phyloP scores from a whole-genome alignment of 2,329 filamentous ascomycete genomes.

The Ustulina deusta region DNA sequence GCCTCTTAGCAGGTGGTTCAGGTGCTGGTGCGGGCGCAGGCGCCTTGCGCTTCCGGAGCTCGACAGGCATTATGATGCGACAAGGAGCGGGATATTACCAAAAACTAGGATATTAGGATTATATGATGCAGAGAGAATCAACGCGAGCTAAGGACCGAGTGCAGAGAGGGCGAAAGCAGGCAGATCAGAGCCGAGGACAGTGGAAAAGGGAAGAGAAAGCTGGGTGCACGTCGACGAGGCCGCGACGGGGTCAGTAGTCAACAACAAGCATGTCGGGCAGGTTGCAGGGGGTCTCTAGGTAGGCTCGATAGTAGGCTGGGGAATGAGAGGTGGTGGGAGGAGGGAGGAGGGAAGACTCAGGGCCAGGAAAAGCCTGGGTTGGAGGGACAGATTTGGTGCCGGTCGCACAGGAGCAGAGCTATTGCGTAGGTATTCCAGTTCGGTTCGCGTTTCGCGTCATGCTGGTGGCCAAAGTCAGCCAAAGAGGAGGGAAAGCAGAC shows the following conservation, averaged over 20 bases:
- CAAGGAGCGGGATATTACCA: neutral
- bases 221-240: conserved; percentile 34
- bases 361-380: conserved; percentile 28
- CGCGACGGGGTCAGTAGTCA: conserved; percentile 42
- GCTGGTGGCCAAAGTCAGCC: conserved; percentile 35
- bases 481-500: conserved; percentile 24
- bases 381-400: conserved; percentile 26
- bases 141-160: conserved; percentile 3
- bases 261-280: conserved; percentile 41
- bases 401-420: conserved; percentile 35
- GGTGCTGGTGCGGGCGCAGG: conserved; percentile 56
- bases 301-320: no score
- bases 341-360: neutral
- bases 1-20: conserved; percentile 56
- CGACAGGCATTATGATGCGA: conserved; percentile 55
- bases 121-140: conserved; percentile 13
- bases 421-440: conserved; percentile 30
- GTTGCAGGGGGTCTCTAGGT: conserved; percentile 36
- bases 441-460: conserved; percentile 41
- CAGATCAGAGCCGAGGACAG: conserved; percentile 14
- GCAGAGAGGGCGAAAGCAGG: conserved; percentile 1
- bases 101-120: conserved; percentile 22
- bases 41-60: conserved; percentile 61
- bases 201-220: conserved; percentile 23
- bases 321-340: conserved; percentile 16